Percentiles rank a stretch among this genome's conserved stretches.
phyloP scores from a whole-genome alignment of 768 basidiomycete genomes.

The Kwoniella shandongensis region DNA sequence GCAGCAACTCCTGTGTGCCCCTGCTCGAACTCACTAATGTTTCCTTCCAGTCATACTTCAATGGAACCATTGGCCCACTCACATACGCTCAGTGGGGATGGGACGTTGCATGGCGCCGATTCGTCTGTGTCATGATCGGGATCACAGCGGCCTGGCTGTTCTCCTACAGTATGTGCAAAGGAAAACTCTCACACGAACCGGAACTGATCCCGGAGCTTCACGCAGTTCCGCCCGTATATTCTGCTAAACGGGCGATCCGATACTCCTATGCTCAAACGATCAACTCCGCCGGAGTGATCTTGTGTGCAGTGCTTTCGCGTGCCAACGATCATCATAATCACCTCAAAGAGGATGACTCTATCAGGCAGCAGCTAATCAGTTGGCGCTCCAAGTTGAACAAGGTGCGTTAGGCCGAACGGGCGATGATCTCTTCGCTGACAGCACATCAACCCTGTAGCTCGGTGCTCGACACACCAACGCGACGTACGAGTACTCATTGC shows the following conservation, averaged over 20 bases:
- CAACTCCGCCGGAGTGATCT: slow-evolving; percentile 66
- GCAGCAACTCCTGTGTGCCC: slow-evolving; percentile 66
- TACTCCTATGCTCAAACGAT: slow-evolving; percentile 67
- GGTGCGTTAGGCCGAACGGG: slow-evolving; percentile 58
- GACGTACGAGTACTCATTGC: slow-evolving; percentile 65
- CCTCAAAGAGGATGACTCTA: slow-evolving; percentile 60
- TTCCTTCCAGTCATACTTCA: slow-evolving; percentile 51
- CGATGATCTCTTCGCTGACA: no score
- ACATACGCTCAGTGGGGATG: slow-evolving; percentile 50
- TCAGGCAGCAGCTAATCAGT: slow-evolving; percentile 68
- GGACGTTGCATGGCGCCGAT: slow-evolving; percentile 64
- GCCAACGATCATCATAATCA: slow-evolving; percentile 60
- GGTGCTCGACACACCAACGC: slow-evolving; percentile 21
- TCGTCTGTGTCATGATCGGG: slow-evolving; percentile 62
- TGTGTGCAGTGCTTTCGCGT: slow-evolving; percentile 74
- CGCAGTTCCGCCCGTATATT: slow-evolving; percentile 70
- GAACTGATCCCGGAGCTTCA: neutral
- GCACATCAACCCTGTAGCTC: slow-evolving; percentile 26
- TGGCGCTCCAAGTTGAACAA: slow-evolving; percentile 72
- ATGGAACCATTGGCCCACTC: slow-evolving; percentile 55
- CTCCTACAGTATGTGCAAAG: slow-evolving; percentile 19
- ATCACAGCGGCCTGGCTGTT: slow-evolving; percentile 71
- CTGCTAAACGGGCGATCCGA: slow-evolving; percentile 72
- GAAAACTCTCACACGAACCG: neutral
- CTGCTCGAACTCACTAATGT: slow-evolving; percentile 57